phyloP scores from a whole-genome alignment of 2,329 filamentous ascomycete species.

The Colletotrichum simmondsii region DNA sequence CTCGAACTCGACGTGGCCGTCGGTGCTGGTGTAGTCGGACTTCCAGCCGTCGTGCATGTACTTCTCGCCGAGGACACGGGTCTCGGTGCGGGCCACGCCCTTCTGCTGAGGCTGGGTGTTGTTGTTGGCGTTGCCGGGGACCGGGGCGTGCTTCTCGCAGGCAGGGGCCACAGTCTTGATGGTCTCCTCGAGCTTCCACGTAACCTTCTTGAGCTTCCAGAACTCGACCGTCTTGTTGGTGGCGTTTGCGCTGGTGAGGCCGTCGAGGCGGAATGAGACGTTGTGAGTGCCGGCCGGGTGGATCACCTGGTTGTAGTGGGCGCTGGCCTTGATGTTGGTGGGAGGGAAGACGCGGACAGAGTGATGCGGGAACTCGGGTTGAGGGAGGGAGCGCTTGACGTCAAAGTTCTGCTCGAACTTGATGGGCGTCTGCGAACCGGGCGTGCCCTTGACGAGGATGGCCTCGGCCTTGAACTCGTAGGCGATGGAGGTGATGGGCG shows the following conservation, averaged over 20 bases:
- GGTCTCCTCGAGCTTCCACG: constrained; percentile 93
- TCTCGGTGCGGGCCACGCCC: constrained; percentile 78
- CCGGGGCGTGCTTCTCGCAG: constrained; percentile 77
- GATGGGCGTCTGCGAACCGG: constrained; percentile 50
- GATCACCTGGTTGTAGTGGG: constrained; percentile 84
- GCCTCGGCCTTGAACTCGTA: constrained; percentile 82
- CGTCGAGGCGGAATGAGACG: constrained; percentile 83
- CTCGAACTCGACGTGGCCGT: constrained; percentile 79
- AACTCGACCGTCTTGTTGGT: constrained; percentile 78
- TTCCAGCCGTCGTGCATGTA: constrained; percentile 94
- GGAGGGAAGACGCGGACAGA: constrained; percentile 95
- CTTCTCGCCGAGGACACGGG: constrained; percentile 80
- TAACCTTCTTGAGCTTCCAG: constrained; percentile 91
- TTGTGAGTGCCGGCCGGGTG: constrained; percentile 87
- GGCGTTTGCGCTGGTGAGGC: constrained; percentile 78
- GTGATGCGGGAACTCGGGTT: constrained; percentile 83
- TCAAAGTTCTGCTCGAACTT: constrained; percentile 75
- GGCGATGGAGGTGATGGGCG: constrained; percentile 76
- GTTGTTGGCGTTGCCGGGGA: constrained; percentile 30
- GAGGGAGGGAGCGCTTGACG: constrained; percentile 80
- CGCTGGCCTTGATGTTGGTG: constrained; percentile 89
- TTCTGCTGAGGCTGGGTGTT: constrained; percentile 56
- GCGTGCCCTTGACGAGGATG: constrained; percentile 59
- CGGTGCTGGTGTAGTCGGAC: constrained; percentile 65
- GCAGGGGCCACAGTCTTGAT: constrained; percentile 82